Evolutionary conservation across 75 land plant species (phyloP).

Genomic region (Adiantum capillusveneris): DNA sequence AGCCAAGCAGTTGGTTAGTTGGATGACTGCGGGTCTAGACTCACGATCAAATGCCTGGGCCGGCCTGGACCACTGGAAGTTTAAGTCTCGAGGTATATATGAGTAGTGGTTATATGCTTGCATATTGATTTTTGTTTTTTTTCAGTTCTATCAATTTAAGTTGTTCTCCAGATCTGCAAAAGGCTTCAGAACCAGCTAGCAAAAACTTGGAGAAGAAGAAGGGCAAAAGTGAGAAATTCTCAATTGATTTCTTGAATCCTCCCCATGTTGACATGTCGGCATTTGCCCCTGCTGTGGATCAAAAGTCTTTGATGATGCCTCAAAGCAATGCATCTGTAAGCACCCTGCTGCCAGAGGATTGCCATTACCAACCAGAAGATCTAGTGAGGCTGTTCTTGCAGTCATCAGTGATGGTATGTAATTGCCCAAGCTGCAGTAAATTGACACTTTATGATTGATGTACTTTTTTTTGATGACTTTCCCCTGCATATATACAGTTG

Average conservation of each 20-base stretch:
- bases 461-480: constrained; percentile 3
- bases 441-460: too few relatives aligned
- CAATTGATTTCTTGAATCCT: constrained; percentile 45
- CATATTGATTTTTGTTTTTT: not conserved
- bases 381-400: constrained; percentile 75
- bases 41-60: constrained; percentile 85
- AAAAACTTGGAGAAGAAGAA: constrained; percentile 31
- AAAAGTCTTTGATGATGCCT: constrained; percentile 48
- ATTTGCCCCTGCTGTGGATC: constrained; percentile 59
- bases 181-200: not conserved
- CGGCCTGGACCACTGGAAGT: constrained; percentile 97
- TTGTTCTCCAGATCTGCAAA: constrained; percentile 12
- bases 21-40: constrained; percentile 44
- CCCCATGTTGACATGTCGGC: constrained; percentile 39
- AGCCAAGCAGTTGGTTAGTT: constrained; percentile 41
- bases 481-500: not conserved
- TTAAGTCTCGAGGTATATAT: constrained; percentile 51
- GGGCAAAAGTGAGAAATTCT: constrained; percentile 35
- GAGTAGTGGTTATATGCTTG: not conserved
- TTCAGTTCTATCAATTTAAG: too few relatives aligned
- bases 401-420: constrained; percentile 61
- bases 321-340: constrained; percentile 34
- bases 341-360: constrained; percentile 82
- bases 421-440: too few relatives aligned
- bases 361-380: constrained; percentile 84